phyloP scores from a whole-genome alignment of 805 yeast species.

The Hanseniaspora lindneri region DNA sequence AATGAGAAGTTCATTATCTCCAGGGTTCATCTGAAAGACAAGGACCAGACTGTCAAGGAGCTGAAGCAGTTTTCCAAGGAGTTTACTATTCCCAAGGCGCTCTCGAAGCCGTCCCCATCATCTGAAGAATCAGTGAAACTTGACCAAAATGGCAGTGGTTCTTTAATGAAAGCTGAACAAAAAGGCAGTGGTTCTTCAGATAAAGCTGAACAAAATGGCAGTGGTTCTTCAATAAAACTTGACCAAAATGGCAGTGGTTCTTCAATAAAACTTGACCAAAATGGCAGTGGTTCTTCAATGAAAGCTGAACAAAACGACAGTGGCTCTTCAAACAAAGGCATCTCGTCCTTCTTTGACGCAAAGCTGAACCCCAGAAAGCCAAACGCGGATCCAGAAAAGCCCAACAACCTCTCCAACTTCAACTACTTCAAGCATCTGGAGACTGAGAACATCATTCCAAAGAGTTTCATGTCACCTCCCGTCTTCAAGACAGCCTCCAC shows the following conservation, averaged over 20 bases:
- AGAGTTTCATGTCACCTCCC: conserved; percentile 6
- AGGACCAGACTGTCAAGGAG: conserved; percentile 13
- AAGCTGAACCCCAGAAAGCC: neutral
- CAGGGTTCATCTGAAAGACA: conserved; percentile 10
- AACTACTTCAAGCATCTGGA: conserved; percentile 8
- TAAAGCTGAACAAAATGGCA: neutral
- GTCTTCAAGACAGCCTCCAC: neutral
- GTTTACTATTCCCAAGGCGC: conserved; percentile 4
- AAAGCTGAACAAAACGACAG: neutral
- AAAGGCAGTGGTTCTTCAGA: too few relatives aligned
- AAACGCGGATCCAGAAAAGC: neutral
- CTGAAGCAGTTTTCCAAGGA: conserved; percentile 10
- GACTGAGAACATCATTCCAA: conserved; percentile 7
- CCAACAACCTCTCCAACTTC: neutral
- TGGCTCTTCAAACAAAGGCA: neutral
- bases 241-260: too few relatives aligned
- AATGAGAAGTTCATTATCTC: conserved; percentile 6
- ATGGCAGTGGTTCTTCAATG: neutral
- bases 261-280: neutral
- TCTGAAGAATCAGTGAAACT: neutral
- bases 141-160: neutral
- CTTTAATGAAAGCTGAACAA: neutral
- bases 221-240: too few relatives aligned
- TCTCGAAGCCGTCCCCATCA: neutral
- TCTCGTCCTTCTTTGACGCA: conserved; percentile 1